Evolutionary conservation across 2,329 filamentous ascomycete species (phyloP), one percentile per base, ranked within the genome.

Genomic region (Fonsecaea multimorphosa): DNA sequence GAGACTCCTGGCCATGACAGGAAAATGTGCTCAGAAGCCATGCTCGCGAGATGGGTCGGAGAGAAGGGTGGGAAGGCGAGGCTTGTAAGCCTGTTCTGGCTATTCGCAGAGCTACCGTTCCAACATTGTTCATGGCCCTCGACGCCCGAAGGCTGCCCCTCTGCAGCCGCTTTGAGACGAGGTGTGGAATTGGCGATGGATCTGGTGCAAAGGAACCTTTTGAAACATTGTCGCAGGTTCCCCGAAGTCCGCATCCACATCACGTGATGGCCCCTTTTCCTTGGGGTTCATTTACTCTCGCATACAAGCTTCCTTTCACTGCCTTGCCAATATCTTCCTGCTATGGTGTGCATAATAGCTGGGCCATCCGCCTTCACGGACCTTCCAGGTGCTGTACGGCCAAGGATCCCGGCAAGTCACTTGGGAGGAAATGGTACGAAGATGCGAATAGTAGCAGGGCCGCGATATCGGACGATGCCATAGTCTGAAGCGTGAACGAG

Each of bases 71-170:
- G 32, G 60, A 68, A 61, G 63, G 55, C 27, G 66, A 61, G 7
- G 56, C 57, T 24, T 62, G 66, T 24, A 68, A 57, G 63, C 68
- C 65, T 51, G 57, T 60, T 59, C 67, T 63, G 56, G 67, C 58
- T 40, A 65, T 57, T 68, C 70, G 70, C 68, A 68, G 49, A 52
- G 61, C 68, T 70, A 72, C 56, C 68, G 70, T 66, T 67, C 60
- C 63, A 65, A 58, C 70, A 72, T 72, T 69, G 70, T 66, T 68
- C 70, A 72, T 72, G 59, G 65, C 68, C 65, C 38, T 60, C 56
- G 8, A 61, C 49, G 62, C 61, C 55, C 55, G 40, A 52, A 36
- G 58, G 46, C 58, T 38, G 36, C 19, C 24, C 29, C 31, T 46
- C 14, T 27, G 19, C 11, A 31, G 40, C 19, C 57, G n/a, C 22